A percentile compares a stretch with the other conserved stretches of the same genome.
phyloP scores from a whole-genome alignment of 768 basidiomycete genomes.

The Cyclocybe cylindracea region DNA sequence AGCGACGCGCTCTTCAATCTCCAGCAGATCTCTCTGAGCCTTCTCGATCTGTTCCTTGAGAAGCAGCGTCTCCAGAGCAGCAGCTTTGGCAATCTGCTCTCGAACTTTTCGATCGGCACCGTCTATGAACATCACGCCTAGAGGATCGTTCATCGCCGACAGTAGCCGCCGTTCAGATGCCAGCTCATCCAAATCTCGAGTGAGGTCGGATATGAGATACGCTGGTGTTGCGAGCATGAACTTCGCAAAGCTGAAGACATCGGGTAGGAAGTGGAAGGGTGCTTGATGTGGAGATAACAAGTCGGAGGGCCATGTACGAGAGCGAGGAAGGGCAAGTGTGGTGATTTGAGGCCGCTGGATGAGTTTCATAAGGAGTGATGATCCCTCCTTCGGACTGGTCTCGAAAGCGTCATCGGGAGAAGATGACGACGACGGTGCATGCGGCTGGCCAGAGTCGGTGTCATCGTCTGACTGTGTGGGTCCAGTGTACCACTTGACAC shows the following conservation, averaged over 20 bases:
- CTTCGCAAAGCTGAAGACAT: slow-evolving; percentile 83
- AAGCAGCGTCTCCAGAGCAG: slow-evolving; percentile 69
- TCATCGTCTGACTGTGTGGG: slow-evolving; percentile 34
- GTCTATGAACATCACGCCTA: slow-evolving; percentile 80
- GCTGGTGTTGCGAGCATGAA: slow-evolving; percentile 96
- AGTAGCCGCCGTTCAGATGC: slow-evolving; percentile 68
- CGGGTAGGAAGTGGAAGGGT: slow-evolving; percentile 95
- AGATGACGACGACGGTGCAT: slow-evolving; percentile 47
- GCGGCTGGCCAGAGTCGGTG: slow-evolving; percentile 25
- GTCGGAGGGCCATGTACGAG: slow-evolving; percentile 92
- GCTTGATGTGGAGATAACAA: slow-evolving; percentile 89
- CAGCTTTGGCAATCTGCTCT: slow-evolving; percentile 79
- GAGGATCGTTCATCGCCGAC: slow-evolving; percentile 66
- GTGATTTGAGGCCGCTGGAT: slow-evolving; percentile 94
- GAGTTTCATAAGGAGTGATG: slow-evolving; percentile 79
- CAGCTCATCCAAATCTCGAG: slow-evolving; percentile 72
- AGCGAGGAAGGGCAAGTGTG: slow-evolving; percentile 91
- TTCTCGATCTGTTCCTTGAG: slow-evolving; percentile 68
- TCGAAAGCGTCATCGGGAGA: slow-evolving; percentile 29
- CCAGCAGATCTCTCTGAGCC: slow-evolving; percentile 54
- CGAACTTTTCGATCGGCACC: slow-evolving; percentile 74
- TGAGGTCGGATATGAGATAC: slow-evolving; percentile 76
- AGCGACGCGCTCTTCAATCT: slow-evolving; percentile 48
- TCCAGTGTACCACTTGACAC: slow-evolving; percentile 86
- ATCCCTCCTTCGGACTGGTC: slow-evolving; percentile 50